Evolutionary conservation across 257 asterid genomes (phyloP).

Genomic region (Rubia yunnanensis): DNA sequence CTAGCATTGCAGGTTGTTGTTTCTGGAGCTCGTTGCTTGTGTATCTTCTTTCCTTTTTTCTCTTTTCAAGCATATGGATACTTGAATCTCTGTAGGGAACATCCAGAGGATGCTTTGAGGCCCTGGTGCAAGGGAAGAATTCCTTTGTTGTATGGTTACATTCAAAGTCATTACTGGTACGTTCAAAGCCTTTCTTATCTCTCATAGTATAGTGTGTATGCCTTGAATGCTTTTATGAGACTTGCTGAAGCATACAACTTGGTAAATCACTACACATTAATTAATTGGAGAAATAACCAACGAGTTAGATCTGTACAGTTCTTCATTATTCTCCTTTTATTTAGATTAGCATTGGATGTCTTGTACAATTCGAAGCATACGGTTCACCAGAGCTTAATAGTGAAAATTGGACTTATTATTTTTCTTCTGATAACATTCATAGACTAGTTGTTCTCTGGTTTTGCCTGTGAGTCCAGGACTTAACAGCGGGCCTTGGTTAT

Average conservation of each 20-base stretch:
- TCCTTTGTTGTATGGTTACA: slow-evolving; percentile 85
- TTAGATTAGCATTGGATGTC: background rate
- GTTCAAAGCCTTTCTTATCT: slow-evolving; percentile 19
- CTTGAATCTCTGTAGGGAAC: slow-evolving; percentile 52
- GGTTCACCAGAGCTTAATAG: background rate
- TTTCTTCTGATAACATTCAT: too few species aligned
- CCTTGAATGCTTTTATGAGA: background rate
- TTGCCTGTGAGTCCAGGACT: background rate
- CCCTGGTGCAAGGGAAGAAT: slow-evolving; percentile 93
- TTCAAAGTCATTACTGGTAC: slow-evolving; percentile 93
- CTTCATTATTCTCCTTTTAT: background rate
- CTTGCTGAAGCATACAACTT: background rate
- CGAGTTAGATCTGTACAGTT: background rate
- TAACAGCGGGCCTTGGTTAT: background rate
- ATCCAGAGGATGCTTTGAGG: slow-evolving; percentile 43
- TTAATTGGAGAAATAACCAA: background rate
- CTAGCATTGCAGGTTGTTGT: slow-evolving; percentile 38
- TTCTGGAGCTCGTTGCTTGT: slow-evolving; percentile 54
- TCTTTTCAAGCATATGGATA: slow-evolving; percentile 77
- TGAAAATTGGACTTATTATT: background rate
- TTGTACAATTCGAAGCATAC: too few species aligned
- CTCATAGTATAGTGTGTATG: background rate
- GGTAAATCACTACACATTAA: background rate
- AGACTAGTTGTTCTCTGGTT: background rate
- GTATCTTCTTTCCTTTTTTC: slow-evolving; percentile 51